Evolutionary conservation across 208 protist species (phyloP).

Genomic region (Crithidia thermophila): DNA sequence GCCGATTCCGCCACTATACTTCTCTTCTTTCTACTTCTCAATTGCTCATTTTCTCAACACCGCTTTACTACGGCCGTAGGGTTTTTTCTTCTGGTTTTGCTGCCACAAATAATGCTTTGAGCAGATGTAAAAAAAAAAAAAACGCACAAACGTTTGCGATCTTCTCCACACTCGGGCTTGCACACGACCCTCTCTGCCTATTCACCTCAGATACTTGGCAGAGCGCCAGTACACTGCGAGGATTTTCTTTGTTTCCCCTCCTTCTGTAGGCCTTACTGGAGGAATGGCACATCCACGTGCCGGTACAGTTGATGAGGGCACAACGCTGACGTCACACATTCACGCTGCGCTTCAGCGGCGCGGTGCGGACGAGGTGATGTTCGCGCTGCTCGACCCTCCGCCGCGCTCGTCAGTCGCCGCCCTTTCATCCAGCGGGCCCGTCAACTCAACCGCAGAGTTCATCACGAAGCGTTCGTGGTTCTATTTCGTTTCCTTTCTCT

Average conservation of each 20-base stretch:
- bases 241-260: background rate
- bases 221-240: too few species aligned
- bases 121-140: background rate
- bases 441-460: background rate
- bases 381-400: slow-evolving; percentile 8
- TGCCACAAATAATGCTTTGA: background rate
- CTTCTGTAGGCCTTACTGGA: too few species aligned
- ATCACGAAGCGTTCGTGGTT: slow-evolving; percentile 25
- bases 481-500: slow-evolving; percentile 11
- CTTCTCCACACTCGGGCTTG: too few species aligned
- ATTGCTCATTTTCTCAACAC: too few species aligned
- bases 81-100: too few species aligned
- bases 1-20: too few species aligned
- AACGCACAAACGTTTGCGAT: too few species aligned
- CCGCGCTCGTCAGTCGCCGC: background rate
- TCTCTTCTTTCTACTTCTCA: too few species aligned
- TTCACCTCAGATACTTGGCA: too few species aligned
- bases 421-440: too few species aligned
- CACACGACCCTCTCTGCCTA: too few species aligned
- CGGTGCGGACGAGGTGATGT: slow-evolving; percentile 19
- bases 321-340: slow-evolving; percentile 22
- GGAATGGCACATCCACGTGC: background rate
- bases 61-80: too few species aligned
- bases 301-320: background rate
- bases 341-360: slow-evolving; percentile 12